Conservation (phyloP, 371 early-diverging fungal genomes). For the Massospora cicadina region DNA sequence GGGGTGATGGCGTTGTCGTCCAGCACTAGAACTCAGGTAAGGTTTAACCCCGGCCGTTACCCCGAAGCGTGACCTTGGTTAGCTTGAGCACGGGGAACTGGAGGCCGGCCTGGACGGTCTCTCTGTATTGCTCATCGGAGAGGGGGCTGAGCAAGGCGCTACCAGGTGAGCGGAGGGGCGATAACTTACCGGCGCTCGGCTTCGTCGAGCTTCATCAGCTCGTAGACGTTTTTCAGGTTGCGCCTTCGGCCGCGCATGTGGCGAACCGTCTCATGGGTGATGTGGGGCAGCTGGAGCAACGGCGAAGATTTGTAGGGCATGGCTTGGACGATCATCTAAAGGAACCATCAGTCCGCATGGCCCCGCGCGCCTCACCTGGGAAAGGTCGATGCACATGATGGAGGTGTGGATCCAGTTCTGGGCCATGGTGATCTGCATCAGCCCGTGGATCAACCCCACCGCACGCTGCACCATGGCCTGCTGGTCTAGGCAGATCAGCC, state of each 20-base stretch:
- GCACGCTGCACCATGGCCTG: conserved; percentile 47
- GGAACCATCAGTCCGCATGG: conserved; percentile 15
- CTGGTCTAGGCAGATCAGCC: conserved; percentile 28
- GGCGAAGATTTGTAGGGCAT: conserved; percentile 48
- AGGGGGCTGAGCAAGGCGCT: conserved; percentile 29
- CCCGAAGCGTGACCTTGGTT: background rate
- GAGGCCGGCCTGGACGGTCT: conserved; percentile 49
- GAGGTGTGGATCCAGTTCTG: conserved; percentile 57
- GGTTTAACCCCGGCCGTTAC: background rate
- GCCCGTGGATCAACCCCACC: conserved; percentile 53
- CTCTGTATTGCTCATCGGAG: conserved; percentile 35
- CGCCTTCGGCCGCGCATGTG: conserved; percentile 16
- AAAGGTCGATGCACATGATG: conserved; percentile 44
- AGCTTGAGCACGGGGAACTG: conserved; percentile 33
- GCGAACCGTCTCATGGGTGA: conserved; percentile 24
- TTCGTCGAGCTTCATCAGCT: conserved; percentile 38
- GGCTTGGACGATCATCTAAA: conserved; percentile 62
- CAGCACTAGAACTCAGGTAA: conserved; percentile 22
- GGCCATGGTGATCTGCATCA: conserved; percentile 72
- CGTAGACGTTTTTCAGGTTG: conserved; percentile 25
- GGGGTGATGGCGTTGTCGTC: conserved; percentile 67
- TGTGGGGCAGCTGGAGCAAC: conserved; percentile 67
- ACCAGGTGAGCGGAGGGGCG: conserved; percentile 18
- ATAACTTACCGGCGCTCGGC: conserved; percentile 21
- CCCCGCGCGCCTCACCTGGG: conserved; percentile 25